phyloP scores from a whole-genome alignment of 495 filamentous ascomycete species.

The Cetradonia linearis region DNA sequence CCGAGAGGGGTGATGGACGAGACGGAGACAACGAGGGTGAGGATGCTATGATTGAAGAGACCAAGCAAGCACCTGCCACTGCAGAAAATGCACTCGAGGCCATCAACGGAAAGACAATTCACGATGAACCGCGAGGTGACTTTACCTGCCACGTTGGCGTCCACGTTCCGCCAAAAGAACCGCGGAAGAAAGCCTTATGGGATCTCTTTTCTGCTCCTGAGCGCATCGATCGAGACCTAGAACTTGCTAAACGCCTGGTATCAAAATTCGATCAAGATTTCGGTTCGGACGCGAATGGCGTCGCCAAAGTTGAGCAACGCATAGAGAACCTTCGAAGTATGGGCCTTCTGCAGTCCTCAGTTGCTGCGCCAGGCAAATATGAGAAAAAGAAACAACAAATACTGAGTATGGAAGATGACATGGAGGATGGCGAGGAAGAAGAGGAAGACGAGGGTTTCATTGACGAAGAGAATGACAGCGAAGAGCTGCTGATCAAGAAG shows the following conservation, averaged over 20 bases:
- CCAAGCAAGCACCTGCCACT: conserved; percentile 32
- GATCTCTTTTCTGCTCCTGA: conserved; percentile 89
- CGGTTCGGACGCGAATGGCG: conserved; percentile 54
- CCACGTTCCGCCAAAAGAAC: conserved; percentile 74
- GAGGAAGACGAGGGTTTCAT: conserved; percentile 61
- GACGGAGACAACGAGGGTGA: conserved; percentile 56
- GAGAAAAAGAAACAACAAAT: conserved; percentile 41
- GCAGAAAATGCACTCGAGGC: conserved; percentile 82
- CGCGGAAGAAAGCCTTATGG: conserved; percentile 94
- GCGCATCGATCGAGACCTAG: conserved; percentile 73
- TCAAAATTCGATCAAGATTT: conserved; percentile 74
- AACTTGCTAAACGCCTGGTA: conserved; percentile 64
- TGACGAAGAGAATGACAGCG: conserved; percentile 79
- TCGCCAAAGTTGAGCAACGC: conserved; percentile 68
- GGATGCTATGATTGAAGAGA: conserved; percentile 38
- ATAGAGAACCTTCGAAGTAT: conserved; percentile 68
- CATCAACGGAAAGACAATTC: conserved; percentile 91
- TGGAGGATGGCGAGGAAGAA: conserved; percentile 60
- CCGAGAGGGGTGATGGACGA: conserved; percentile 44
- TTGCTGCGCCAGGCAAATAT: conserved; percentile 49
- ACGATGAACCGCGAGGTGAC: conserved; percentile 83
- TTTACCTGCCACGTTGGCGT: conserved; percentile 97
- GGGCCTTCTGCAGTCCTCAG: conserved; percentile 62
- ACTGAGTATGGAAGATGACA: conserved; percentile 48
- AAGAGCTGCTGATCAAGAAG: conserved; percentile 82